Evolutionary conservation across 495 filamentous ascomycete species (phyloP).

Genomic region (Aspergillus taichungensis): DNA sequence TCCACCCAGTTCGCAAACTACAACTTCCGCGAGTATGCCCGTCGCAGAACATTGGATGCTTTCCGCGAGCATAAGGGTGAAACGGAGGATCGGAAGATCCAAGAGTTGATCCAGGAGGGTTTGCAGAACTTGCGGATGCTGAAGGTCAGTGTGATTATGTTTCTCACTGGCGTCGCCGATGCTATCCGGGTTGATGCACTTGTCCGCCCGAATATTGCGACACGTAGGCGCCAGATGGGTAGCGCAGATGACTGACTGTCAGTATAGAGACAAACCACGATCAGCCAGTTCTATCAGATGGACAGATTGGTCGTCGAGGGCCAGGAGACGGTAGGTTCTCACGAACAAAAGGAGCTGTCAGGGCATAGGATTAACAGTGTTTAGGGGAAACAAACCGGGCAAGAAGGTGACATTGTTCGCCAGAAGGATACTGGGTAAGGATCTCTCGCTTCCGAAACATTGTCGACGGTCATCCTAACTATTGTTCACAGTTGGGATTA

Average conservation of each 20-base stretch:
- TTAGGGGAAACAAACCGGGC: conserved; percentile 68
- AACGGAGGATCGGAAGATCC: conserved; percentile 65
- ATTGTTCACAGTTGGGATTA: conserved; percentile 37
- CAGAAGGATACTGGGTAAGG: conserved; percentile 78
- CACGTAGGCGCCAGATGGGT: background rate
- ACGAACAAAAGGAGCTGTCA: background rate
- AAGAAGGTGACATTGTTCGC: conserved; percentile 59
- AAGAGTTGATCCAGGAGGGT: conserved; percentile 83
- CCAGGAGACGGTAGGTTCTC: conserved; percentile 46
- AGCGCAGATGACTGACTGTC: conserved; percentile 8
- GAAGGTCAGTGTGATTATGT: conserved; percentile 57
- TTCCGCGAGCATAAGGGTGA: conserved; percentile 69
- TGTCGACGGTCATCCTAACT: conserved; percentile 9
- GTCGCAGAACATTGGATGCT: conserved; percentile 75
- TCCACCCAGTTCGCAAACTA: conserved; percentile 82
- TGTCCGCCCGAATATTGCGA: background rate
- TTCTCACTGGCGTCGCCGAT: background rate
- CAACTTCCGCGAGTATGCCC: conserved; percentile 96
- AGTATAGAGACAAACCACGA: conserved; percentile 78
- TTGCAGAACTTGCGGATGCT: conserved; percentile 79
- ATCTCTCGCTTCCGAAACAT: background rate
- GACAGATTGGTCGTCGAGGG: conserved; percentile 92
- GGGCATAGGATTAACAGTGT: background rate
- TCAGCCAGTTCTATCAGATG: conserved; percentile 91
- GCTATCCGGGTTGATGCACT: background rate